phyloP scores from a whole-genome alignment of 257 asterid species.

The Scutellaria minor region DNA sequence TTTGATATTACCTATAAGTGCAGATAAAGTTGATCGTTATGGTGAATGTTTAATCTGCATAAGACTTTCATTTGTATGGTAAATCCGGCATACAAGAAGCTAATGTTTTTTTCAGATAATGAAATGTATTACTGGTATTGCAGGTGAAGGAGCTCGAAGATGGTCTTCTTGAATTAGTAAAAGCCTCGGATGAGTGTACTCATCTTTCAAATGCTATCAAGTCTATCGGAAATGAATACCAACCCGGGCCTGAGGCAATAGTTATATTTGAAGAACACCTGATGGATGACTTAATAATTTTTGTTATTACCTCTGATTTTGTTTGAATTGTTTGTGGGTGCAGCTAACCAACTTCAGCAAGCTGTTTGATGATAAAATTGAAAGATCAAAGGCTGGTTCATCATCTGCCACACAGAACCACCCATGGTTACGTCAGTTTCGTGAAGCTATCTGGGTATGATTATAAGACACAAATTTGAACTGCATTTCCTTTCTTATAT shows the following conservation, averaged over 20 bases:
- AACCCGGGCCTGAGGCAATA: constrained; percentile 64
- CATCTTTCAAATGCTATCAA: constrained; percentile 71
- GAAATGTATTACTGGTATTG: constrained; percentile 19
- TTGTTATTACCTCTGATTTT: constrained; percentile 30
- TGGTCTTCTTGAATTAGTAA: constrained; percentile 58
- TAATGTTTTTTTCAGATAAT: constrained; percentile 5
- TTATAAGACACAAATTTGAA: neutral
- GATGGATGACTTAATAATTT: neutral
- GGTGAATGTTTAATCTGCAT: constrained; percentile 24
- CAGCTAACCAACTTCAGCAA: constrained; percentile 79
- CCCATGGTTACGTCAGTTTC: constrained; percentile 69
- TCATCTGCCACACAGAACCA: constrained; percentile 56
- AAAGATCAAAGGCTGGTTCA: constrained; percentile 48
- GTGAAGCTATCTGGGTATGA: constrained; percentile 90
- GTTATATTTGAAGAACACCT: constrained; percentile 27
- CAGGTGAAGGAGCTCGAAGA: constrained; percentile 90
- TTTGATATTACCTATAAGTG: neutral
- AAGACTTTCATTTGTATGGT: neutral
- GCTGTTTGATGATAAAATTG: constrained; percentile 67
- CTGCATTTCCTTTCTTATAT: constrained; percentile 18
- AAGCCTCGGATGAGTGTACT: constrained; percentile 69
- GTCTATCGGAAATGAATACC: constrained; percentile 61
- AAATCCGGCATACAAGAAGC: neutral
- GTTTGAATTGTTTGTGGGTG: constrained; percentile 33
- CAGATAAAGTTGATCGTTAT: constrained; percentile 5